phyloP scores from a whole-genome alignment of 257 asterid species.

The Scutellaria barbata region DNA sequence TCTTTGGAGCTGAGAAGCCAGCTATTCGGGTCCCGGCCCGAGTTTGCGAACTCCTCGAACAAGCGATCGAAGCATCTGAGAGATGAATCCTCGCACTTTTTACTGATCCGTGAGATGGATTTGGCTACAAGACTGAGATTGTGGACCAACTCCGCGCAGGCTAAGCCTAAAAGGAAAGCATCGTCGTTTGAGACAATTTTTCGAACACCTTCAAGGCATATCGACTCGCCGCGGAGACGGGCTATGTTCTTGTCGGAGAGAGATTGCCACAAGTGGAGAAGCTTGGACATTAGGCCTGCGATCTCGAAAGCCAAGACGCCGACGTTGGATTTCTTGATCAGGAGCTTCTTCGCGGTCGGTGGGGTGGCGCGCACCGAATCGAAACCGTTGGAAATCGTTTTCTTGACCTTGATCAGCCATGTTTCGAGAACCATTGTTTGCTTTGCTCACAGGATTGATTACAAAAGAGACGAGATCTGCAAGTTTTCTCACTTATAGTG shows the following conservation, averaged over 20 bases:
- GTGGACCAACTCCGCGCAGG: slow-evolving; percentile 83
- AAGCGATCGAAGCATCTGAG: slow-evolving; percentile 63
- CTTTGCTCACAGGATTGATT: background rate
- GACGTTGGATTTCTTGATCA: slow-evolving; percentile 65
- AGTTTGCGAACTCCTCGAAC: slow-evolving; percentile 65
- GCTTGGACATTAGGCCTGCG: slow-evolving; percentile 79
- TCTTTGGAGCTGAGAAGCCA: slow-evolving; percentile 70
- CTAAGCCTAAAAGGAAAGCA: slow-evolving; percentile 67
- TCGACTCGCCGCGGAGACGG: slow-evolving; percentile 62
- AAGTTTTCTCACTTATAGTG: slow-evolving; percentile 30
- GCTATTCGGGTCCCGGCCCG: slow-evolving; percentile 64
- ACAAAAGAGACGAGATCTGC: slow-evolving; percentile 17
- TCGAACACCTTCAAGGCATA: slow-evolving; percentile 82
- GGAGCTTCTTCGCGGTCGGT: slow-evolving; percentile 37
- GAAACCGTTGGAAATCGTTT: slow-evolving; percentile 55
- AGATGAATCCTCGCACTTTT: slow-evolving; percentile 63
- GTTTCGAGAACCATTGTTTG: slow-evolving; percentile 64
- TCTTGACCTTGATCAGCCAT: slow-evolving; percentile 74
- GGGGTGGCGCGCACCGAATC: slow-evolving; percentile 50
- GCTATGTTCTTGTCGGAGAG: slow-evolving; percentile 60
- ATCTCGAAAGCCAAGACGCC: slow-evolving; percentile 88
- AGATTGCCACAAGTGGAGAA: slow-evolving; percentile 86
- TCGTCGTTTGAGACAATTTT: slow-evolving; percentile 90
- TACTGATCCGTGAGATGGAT: slow-evolving; percentile 62
- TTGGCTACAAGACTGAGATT: slow-evolving; percentile 58